phyloP scores from a whole-genome alignment of 1,284 basidiomycete species.

The Leccinum angustisporum region DNA sequence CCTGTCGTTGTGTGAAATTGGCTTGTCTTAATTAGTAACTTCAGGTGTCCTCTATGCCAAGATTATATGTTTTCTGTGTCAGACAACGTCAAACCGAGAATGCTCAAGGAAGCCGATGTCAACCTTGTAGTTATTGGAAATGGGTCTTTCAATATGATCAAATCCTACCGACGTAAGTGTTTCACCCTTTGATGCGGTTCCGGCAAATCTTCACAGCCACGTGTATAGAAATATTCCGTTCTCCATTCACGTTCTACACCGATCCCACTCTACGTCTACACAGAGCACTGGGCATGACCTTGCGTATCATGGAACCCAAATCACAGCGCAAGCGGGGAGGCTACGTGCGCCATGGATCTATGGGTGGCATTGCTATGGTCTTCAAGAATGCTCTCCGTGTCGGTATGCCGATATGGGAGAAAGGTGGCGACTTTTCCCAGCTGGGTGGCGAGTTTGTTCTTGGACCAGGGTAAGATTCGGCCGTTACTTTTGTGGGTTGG shows the following conservation, averaged over 20 bases:
- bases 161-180: constrained; percentile 61
- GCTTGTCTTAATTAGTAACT: constrained; percentile 8
- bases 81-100: constrained; percentile 48
- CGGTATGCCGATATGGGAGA: constrained; percentile 78
- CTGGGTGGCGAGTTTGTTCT: constrained; percentile 90
- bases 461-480: constrained; percentile 61
- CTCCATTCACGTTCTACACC: constrained; percentile 68
- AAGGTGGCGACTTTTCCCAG: constrained; percentile 74
- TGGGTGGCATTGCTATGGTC: constrained; percentile 69
- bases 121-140: constrained; percentile 77
- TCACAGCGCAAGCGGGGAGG: constrained; percentile 44
- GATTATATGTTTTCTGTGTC: constrained; percentile 79
- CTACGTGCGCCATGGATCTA: constrained; percentile 63
- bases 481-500: constrained; percentile 14
- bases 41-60: constrained; percentile 75
- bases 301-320: constrained; percentile 43
- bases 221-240: constrained; percentile 54
- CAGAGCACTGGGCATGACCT: constrained; percentile 73
- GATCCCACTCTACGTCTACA: constrained; percentile 76
- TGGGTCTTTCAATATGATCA: constrained; percentile 72
- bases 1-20: constrained; percentile 8
- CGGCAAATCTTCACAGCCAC: not conserved
- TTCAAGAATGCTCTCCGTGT: constrained; percentile 64
- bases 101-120: constrained; percentile 53
- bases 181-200: constrained; percentile 7